Percentiles rank a stretch among this genome's conserved stretches.
These are phyloP conservation scores for Oryza longistaminata DNA, from an alignment of 176 grass and related monocot species.

Conservation along the genomic window DNA sequence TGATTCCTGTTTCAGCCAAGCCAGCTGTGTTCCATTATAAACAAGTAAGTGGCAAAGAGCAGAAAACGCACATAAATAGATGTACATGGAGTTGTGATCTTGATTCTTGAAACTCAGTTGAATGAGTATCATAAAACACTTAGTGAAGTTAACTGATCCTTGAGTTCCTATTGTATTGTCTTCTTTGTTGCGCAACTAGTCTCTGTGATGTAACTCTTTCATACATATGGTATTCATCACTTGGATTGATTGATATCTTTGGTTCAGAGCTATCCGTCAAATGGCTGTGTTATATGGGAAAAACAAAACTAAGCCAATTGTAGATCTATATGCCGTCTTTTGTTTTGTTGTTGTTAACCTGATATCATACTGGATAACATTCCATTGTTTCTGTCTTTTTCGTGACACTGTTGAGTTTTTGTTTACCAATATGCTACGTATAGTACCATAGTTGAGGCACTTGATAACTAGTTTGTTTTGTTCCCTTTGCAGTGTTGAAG, in stretches of 20 bases:
- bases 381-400: background rate
- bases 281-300: background rate
- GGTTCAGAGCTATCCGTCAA: background rate
- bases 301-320: background rate
- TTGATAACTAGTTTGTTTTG: background rate
- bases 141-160: background rate
- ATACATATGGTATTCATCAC: background rate
- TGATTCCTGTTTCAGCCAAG: too few relatives aligned
- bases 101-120: background rate
- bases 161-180: background rate
- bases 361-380: background rate
- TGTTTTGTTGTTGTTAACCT: slow-evolving; percentile 26
- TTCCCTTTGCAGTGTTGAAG: slow-evolving; percentile 26
- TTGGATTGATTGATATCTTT: background rate
- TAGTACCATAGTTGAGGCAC: background rate
- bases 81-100: slow-evolving; percentile 13
- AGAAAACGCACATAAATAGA: background rate
- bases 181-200: slow-evolving; percentile 1
- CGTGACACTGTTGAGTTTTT: slow-evolving; percentile 3
- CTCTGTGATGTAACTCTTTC: background rate
- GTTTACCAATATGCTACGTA: background rate
- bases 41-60: background rate
- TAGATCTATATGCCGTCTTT: background rate
- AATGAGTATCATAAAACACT: slow-evolving; percentile 12
- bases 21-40: background rate